Conservation (phyloP, 1,284 basidiomycete species). For the Thecaphora thlaspeos region DNA sequence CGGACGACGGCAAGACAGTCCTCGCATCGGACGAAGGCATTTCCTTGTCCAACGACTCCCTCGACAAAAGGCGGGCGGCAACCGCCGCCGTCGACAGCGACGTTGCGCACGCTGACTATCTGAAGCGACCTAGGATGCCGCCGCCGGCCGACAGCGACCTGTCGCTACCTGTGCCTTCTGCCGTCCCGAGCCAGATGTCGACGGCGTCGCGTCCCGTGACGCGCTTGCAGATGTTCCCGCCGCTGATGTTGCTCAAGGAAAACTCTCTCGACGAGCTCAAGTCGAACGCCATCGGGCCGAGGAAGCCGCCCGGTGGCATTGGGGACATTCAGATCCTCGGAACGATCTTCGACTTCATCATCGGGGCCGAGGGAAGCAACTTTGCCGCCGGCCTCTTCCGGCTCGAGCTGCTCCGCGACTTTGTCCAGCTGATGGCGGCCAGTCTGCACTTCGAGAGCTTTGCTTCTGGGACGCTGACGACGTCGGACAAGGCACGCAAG, state of each 20-base stretch:
- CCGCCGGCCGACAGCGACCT: neutral
- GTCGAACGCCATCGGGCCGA: slow-evolving; percentile 49
- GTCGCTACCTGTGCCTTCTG: neutral
- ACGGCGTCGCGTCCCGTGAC: slow-evolving; percentile 28
- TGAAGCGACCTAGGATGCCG: too few relatives aligned
- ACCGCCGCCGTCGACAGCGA: too few relatives aligned
- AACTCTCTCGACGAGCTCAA: slow-evolving; percentile 49
- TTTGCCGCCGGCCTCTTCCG: slow-evolving; percentile 46
- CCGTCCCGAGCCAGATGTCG: slow-evolving; percentile 28
- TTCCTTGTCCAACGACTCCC: too few relatives aligned
- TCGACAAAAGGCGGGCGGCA: too few relatives aligned
- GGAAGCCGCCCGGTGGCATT: slow-evolving; percentile 44
- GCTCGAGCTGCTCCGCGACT: slow-evolving; percentile 43
- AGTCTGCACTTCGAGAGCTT: slow-evolving; percentile 34
- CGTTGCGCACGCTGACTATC: too few relatives aligned
- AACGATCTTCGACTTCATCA: slow-evolving; percentile 47
- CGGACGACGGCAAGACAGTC: neutral
- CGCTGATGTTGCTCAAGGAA: slow-evolving; percentile 45
- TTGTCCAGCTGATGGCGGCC: slow-evolving; percentile 44
- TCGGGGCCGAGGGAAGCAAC: slow-evolving; percentile 47
- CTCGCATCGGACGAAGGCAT: neutral
- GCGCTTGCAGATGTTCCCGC: slow-evolving; percentile 44
- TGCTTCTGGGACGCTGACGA: slow-evolving; percentile 14
- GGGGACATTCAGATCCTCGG: slow-evolving; percentile 34
- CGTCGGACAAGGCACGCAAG: slow-evolving; percentile 12